These are phyloP conservation scores for Podospora pseudopauciseta DNA, from an alignment of 495 filamentous ascomycete genomes.

Conservation along the genomic window DNA sequence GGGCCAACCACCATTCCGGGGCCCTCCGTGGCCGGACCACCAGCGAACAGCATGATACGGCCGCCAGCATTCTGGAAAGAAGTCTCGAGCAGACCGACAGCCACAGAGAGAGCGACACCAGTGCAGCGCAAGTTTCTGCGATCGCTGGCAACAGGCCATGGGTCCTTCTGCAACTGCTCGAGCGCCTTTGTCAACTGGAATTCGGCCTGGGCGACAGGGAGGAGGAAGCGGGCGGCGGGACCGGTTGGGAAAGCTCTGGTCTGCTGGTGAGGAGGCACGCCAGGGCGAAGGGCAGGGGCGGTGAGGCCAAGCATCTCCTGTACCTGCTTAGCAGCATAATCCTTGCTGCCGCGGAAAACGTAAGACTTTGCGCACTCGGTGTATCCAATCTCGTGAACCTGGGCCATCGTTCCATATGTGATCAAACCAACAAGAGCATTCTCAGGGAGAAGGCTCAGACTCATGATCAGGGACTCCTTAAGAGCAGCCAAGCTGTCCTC, in stretches of 20 bases:
- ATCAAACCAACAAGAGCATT: conserved; percentile 93
- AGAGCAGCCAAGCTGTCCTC: conserved; percentile 93
- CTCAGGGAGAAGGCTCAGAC: conserved; percentile 87
- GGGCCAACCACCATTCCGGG: conserved; percentile 96
- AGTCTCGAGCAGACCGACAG: conserved; percentile 85
- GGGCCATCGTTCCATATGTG: conserved; percentile 96
- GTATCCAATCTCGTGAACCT: conserved; percentile 98
- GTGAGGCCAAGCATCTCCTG: conserved; percentile 95
- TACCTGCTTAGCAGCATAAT: conserved; percentile 92
- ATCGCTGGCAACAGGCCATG: conserved; percentile 96
- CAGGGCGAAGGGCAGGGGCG: conserved; percentile 66
- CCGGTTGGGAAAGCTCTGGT: conserved; percentile 74
- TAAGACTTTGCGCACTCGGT: conserved; percentile 99
- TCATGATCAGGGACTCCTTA: conserved; percentile 96
- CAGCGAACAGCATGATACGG: conserved; percentile 95
- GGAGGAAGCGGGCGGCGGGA: conserved; percentile 82
- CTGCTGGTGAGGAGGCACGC: conserved; percentile 67
- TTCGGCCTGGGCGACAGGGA: conserved; percentile 94
- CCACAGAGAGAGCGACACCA: conserved; percentile 92
- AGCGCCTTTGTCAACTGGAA: conserved; percentile 97
- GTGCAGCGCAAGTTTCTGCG: conserved; percentile 90
- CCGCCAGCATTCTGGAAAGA: conserved; percentile 94
- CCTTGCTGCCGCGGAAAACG: conserved; percentile 96
- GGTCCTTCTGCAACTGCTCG: conserved; percentile 95
- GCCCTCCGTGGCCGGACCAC: conserved; percentile 92